Percentiles rank a stretch among this genome's conserved stretches.
These are phyloP conservation scores for Lasiosphaeriaceae sp. DNA, from an alignment of 495 filamentous ascomycete genomes.

Conservation along the genomic window DNA sequence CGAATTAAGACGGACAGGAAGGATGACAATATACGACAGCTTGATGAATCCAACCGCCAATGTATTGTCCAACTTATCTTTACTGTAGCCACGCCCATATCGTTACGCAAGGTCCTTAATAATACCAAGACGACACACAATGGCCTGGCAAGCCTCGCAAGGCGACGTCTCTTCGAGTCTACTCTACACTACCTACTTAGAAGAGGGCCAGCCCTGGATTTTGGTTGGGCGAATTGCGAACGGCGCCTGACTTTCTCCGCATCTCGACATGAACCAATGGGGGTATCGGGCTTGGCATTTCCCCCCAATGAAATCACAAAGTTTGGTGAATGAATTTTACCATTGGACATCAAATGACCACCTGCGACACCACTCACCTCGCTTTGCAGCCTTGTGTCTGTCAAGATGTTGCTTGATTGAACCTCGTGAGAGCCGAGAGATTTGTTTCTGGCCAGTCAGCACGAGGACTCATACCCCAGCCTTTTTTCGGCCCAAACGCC, in stretches of 20 bases:
- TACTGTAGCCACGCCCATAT: too few species aligned
- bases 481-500: slow-evolving; percentile 18
- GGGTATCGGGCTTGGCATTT: slow-evolving; percentile 3
- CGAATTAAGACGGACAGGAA: too few species aligned
- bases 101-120: too few species aligned
- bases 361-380: slow-evolving; percentile 15
- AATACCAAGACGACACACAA: too few species aligned
- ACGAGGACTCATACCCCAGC: neutral
- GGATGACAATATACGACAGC: too few species aligned
- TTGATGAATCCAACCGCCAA: too few species aligned
- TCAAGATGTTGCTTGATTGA: slow-evolving; percentile 3
- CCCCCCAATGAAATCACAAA: slow-evolving; percentile 22
- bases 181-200: too few species aligned
- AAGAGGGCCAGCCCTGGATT: neutral
- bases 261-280: neutral
- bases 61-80: too few species aligned
- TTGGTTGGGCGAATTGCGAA: neutral
- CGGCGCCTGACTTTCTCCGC: neutral
- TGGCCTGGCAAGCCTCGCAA: neutral
- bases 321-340: slow-evolving; percentile 1
- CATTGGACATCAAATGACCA: slow-evolving; percentile 24
- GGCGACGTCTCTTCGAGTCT: slow-evolving; percentile 8
- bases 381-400: slow-evolving; percentile 18
- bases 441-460: slow-evolving; percentile 16
- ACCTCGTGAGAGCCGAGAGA: slow-evolving; percentile 2